Conservation (phyloP, 495 filamentous ascomycete genomes). For the Hypoxylon fragiforme region DNA sequence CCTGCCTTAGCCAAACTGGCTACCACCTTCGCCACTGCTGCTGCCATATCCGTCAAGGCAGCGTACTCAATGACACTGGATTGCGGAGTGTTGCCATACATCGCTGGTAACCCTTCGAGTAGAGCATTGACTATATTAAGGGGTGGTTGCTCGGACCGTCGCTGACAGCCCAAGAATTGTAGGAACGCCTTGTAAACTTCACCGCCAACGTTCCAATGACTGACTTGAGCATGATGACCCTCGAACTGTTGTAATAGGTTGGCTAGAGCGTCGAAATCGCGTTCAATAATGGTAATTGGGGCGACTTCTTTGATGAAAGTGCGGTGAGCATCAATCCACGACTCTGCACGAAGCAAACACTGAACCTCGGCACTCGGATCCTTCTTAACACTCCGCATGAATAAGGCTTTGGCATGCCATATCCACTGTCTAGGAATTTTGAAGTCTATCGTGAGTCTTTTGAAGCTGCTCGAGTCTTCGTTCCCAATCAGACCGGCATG, state of each 20-base stretch:
- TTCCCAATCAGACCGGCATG: conserved; percentile 60
- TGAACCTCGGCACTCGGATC: conserved; percentile 69
- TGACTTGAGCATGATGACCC: conserved; percentile 46
- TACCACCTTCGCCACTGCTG: conserved; percentile 67
- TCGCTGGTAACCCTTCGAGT: conserved; percentile 63
- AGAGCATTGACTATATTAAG: conserved; percentile 60
- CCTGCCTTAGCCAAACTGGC: conserved; percentile 57
- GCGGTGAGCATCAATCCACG: conserved; percentile 79
- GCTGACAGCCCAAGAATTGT: conserved; percentile 53
- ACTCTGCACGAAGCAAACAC: conserved; percentile 72
- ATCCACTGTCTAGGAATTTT: conserved; percentile 77
- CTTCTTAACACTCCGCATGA: conserved; percentile 67
- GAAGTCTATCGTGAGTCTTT: conserved; percentile 60
- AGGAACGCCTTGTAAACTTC: conserved; percentile 83
- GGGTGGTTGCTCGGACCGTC: conserved; percentile 37
- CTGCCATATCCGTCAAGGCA: conserved; percentile 79
- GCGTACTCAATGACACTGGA: conserved; percentile 55
- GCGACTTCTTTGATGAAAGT: conserved; percentile 79
- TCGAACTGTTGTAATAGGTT: conserved; percentile 70
- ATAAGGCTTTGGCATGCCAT: conserved; percentile 82
- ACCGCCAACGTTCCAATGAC: conserved; percentile 74
- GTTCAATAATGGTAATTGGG: conserved; percentile 75
- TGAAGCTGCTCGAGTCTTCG: conserved; percentile 58
- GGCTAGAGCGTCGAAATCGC: conserved; percentile 67
- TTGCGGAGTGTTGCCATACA: conserved; percentile 59